phyloP scores from a whole-genome alignment of 2,329 filamentous ascomycete genomes.

The Neonectria sp. region DNA sequence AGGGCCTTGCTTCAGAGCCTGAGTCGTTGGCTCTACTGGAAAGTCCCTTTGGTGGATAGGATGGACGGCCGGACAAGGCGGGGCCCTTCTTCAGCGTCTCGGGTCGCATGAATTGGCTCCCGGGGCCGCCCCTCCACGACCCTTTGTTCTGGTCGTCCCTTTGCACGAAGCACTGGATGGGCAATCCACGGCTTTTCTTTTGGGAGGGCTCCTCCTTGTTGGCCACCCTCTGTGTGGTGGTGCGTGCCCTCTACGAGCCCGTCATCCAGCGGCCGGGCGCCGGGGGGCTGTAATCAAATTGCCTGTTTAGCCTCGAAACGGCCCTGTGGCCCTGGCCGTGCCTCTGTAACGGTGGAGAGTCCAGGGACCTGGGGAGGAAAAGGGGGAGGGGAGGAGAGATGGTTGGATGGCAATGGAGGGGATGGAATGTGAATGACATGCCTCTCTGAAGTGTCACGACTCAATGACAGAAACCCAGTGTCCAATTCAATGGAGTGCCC shows the following conservation, averaged over 20 bases:
- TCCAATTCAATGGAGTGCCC: slow-evolving; percentile 6
- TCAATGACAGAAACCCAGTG: slow-evolving; percentile 12
- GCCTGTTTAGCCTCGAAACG: slow-evolving; percentile 38
- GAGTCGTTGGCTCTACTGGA: slow-evolving; percentile 1
- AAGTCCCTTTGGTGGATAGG: background rate
- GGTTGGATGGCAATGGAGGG: background rate
- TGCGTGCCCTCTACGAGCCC: slow-evolving; percentile 42
- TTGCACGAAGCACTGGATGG: background rate
- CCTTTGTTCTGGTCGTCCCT: slow-evolving; percentile 16
- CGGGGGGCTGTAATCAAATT: slow-evolving; percentile 44
- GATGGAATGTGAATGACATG: slow-evolving; percentile 16
- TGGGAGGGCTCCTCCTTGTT: slow-evolving; percentile 31
- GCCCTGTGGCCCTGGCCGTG: slow-evolving; percentile 41
- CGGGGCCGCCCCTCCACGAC: slow-evolving; percentile 40
- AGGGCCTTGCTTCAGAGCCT: background rate
- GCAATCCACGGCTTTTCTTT: slow-evolving; percentile 28
- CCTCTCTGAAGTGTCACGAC: background rate
- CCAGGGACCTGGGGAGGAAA: slow-evolving; percentile 37
- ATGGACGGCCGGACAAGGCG: background rate
- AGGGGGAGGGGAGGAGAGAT: slow-evolving; percentile 30
- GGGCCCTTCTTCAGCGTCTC: slow-evolving; percentile 34
- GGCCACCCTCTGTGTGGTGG: slow-evolving; percentile 25
- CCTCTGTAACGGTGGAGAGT: slow-evolving; percentile 38
- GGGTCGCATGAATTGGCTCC: slow-evolving; percentile 47
- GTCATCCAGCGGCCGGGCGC: slow-evolving; percentile 42